Evolutionary conservation across 768 basidiomycete species (phyloP).

Genomic region (Sarcodon sp.): DNA sequence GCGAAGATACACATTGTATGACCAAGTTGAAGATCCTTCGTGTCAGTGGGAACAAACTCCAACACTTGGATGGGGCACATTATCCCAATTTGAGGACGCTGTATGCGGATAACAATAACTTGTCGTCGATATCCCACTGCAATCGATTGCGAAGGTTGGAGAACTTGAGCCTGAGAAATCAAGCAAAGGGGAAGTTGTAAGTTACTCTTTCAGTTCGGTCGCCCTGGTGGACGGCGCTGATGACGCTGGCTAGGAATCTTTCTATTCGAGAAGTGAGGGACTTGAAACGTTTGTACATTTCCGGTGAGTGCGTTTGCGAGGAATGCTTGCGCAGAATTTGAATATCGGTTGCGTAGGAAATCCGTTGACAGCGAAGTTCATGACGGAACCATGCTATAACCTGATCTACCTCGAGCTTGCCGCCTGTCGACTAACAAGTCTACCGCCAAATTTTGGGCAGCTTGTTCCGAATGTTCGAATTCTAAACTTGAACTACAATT

Average conservation of each 20-base stretch:
- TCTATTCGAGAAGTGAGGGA: slow-evolving; percentile 67
- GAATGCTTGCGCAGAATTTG: slow-evolving; percentile 9
- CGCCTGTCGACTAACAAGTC: slow-evolving; percentile 62
- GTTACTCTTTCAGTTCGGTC: slow-evolving; percentile 24
- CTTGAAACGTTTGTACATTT: slow-evolving; percentile 89
- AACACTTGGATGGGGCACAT: slow-evolving; percentile 41
- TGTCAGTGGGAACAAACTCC: slow-evolving; percentile 70
- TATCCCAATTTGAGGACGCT: slow-evolving; percentile 75
- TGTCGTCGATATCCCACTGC: slow-evolving; percentile 37
- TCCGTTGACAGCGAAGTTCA: slow-evolving; percentile 43
- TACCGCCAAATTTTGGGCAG: slow-evolving; percentile 55
- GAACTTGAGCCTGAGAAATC: slow-evolving; percentile 86
- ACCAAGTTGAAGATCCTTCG: slow-evolving; percentile 62
- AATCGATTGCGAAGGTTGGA: slow-evolving; percentile 62
- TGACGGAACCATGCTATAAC: slow-evolving; percentile 73
- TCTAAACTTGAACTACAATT: slow-evolving; percentile 96
- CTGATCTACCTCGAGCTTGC: slow-evolving; percentile 89
- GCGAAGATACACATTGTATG: slow-evolving; percentile 32
- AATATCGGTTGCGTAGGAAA: slow-evolving; percentile 43
- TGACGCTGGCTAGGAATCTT: slow-evolving; percentile 7
- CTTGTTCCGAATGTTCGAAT: slow-evolving; percentile 78
- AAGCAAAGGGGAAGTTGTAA: slow-evolving; percentile 62
- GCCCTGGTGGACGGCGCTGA: not conserved
- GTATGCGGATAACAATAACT: slow-evolving; percentile 80
- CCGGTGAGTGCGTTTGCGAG: slow-evolving; percentile 44